phyloP scores from a whole-genome alignment of 1,284 basidiomycete genomes.

The Apiotrichum veenhuisii region DNA sequence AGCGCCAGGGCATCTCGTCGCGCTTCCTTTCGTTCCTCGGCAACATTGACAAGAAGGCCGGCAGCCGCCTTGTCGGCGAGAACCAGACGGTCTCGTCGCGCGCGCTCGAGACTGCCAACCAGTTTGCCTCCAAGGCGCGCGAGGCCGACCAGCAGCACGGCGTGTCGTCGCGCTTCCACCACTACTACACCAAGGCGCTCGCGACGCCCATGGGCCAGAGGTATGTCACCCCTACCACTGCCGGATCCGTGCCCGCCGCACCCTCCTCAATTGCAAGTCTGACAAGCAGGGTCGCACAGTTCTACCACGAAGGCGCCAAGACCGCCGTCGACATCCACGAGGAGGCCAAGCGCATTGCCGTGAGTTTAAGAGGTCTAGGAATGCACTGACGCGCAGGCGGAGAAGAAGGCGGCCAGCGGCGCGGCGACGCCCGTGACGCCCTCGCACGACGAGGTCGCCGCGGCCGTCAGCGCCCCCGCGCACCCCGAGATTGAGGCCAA shows the following conservation, averaged over 20 bases:
- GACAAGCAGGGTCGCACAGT: constrained; percentile 45
- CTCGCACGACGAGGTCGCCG: constrained; percentile 10
- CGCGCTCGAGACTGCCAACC: constrained; percentile 56
- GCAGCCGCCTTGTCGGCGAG: constrained; percentile 55
- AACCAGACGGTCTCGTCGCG: constrained; percentile 65
- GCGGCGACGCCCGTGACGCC: constrained; percentile 1
- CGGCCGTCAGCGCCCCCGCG: constrained; percentile 17
- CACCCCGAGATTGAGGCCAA: constrained; percentile 14
- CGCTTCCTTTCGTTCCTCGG: constrained; percentile 76
- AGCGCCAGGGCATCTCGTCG: constrained; percentile 78
- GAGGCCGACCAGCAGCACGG: constrained; percentile 77
- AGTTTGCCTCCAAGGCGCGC: constrained; percentile 63
- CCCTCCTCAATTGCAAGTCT: neutral
- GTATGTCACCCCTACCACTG: constrained; percentile 22
- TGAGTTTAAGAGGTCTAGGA: constrained; percentile 2
- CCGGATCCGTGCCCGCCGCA: neutral
- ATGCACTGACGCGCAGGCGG: constrained; percentile 23
- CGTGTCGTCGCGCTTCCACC: constrained; percentile 62
- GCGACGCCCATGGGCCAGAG: constrained; percentile 70
- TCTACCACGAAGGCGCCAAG: constrained; percentile 67
- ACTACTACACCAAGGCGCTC: constrained; percentile 75
- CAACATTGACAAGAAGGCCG: constrained; percentile 64
- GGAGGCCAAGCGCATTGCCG: constrained; percentile 54
- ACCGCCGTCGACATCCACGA: constrained; percentile 60
- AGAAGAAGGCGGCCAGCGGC: constrained; percentile 34